Evolutionary conservation across 1,284 basidiomycete species (phyloP), one percentile per base, ranked within the genome.

Genomic region (Microbotryum intermedium): DNA sequence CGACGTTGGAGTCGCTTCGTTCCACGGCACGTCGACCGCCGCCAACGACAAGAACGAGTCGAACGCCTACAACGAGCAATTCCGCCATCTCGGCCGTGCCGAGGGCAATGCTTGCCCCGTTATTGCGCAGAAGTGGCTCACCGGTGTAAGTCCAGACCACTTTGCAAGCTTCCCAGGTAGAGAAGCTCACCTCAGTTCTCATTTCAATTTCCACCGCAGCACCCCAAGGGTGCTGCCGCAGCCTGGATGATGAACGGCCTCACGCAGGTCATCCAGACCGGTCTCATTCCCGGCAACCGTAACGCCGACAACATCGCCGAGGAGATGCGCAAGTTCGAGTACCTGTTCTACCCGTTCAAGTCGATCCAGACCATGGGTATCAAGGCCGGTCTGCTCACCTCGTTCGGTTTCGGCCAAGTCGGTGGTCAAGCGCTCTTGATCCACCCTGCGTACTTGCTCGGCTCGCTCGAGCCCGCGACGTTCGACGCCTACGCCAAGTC

Each of bases 11-110:
- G 79, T 79, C 62, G 68, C 72, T 20, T 73, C 72, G 28, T 90
- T 93, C 66, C 91, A 93, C 71, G 91, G 91, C 49, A 98, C 94
- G 7, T 94, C 92, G 71, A 98, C 95, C 44, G 87, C 85, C 71
- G 94, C 94, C 43, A 98, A 98, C 76, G 93, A 98, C 81, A 90
- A 93, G 79, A 98, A 98, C 76, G 94, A 98, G 80, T 91, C 90
- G 8, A 84, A 86, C 69, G 91, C 97, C 62, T 97, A 94, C 88
- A 92, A 97, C 75, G 85, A 90, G 68, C 85, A 97, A 73, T 89
- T 98, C 77, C 84, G 83, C 45, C 83, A 84, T 59, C 86, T 97
- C 70, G 84, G 84, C 55, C 88, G 95, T 64, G 90, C 90, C 18
- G 83, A 84, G 52, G 92, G 92, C 59, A 97, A 97, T 74, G 93